These are phyloP conservation scores for Leptographium radiaticola DNA, from an alignment of 2,329 filamentous ascomycete species.

Conservation along the genomic window DNA sequence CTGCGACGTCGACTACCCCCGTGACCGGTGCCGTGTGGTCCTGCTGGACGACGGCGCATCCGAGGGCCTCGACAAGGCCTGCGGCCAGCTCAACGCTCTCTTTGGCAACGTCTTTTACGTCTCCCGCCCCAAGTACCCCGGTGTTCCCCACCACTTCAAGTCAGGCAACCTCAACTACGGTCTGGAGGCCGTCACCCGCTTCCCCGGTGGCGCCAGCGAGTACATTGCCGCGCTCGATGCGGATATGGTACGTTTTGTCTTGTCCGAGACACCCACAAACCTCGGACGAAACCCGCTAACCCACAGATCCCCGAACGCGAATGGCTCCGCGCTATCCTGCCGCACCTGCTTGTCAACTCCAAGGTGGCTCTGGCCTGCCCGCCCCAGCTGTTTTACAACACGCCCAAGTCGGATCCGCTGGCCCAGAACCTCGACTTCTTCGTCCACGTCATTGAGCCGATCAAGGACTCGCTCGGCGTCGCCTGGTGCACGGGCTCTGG, in stretches of 20 bases:
- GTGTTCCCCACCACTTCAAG: constrained; percentile 45
- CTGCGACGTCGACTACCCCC: constrained; percentile 40
- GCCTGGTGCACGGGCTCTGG: constrained; percentile 56
- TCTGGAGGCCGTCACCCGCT: constrained; percentile 31
- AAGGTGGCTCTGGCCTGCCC: constrained; percentile 47
- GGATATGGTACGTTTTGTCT: constrained; percentile 37
- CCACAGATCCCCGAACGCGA: constrained; percentile 41
- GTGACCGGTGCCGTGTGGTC: constrained; percentile 37
- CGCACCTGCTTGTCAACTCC: constrained; percentile 43
- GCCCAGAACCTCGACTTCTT: constrained; percentile 46
- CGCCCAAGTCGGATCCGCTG: constrained; percentile 43
- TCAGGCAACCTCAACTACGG: constrained; percentile 52
- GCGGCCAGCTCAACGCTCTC: constrained; percentile 23
- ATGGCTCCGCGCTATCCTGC: constrained; percentile 46
- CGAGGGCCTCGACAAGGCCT: constrained; percentile 21
- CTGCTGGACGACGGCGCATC: constrained; percentile 42
- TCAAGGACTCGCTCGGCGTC: constrained; percentile 37
- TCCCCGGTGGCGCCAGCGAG: constrained; percentile 41
- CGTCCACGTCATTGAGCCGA: constrained; percentile 37
- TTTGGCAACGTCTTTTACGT: constrained; percentile 40
- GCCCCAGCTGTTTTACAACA: constrained; percentile 51
- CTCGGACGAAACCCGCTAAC: not conserved
- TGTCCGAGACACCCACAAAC: not conserved
- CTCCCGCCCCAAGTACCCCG: constrained; percentile 34
- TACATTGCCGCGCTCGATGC: constrained; percentile 53